Evolutionary conservation across 2,329 filamentous ascomycete species (phyloP), one percentile per base, ranked within the genome.

Genomic region (Neopestalotiopsis clavispora): DNA sequence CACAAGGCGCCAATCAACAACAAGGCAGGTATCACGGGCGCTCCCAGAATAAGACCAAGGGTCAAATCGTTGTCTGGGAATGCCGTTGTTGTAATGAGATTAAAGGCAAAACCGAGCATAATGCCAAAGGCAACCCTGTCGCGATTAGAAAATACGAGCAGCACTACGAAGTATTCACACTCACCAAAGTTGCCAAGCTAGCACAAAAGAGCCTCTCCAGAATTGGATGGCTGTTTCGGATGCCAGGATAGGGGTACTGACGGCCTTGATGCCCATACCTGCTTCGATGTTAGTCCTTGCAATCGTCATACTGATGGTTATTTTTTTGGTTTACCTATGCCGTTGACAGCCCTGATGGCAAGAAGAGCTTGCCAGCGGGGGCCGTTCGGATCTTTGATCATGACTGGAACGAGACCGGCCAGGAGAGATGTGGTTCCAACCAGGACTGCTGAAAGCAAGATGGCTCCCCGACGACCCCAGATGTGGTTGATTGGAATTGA

Each of bases 261-360:
- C 83, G 0, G 84, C 84, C 69, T 85, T 85, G 38, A 85, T 78
- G 0, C 84, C 84, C 84, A 85, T 85, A 0, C 81, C 83, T 79
- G 59, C 1, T 3, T 10, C 1, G 12, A 30, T 6, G 9, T 58
- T 20, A 58, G 56, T 20, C 20, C 23, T 23, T 23, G 23, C 23
- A 23, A 23, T 23, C 2, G 23, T 23, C 23, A 23, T 23, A 23
- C 23, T 23, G 23, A 23, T 23, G 23, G 23, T 23, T 23, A 1
- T 23, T 23, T 23, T 23, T 2, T 23, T 14, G 56, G n/a, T 20
- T 12, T 58, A 68, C 67, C 67, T n/a, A 68, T 58, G 1, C 68
- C 68, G 17, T 69, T 69, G 14, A 69, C 13, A 3, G 67, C 28
- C 13, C 68, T 42, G 4, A 69, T 20, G 2, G 4, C 42, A 9